Percentiles rank a stretch among this genome's conserved stretches.
These are phyloP conservation scores for Gymnopus androsaceus DNA, from an alignment of 1,284 basidiomycete species.

Conservation along the genomic window DNA sequence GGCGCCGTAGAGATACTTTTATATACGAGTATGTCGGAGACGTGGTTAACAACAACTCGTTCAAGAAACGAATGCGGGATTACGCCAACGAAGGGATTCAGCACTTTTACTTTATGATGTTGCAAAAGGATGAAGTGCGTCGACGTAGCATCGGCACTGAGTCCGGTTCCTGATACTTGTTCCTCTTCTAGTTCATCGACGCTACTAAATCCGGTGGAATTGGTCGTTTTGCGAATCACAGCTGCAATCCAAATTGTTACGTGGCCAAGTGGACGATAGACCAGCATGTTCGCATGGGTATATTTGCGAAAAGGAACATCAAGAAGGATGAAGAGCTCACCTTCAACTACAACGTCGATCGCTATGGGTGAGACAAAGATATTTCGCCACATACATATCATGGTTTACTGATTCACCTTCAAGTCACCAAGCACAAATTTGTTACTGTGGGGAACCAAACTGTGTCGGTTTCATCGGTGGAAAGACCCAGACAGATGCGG, in stretches of 20 bases:
- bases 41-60: constrained; percentile 85
- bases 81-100: constrained; percentile 93
- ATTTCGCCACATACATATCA: not conserved
- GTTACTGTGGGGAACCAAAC: constrained; percentile 95
- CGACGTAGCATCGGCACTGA: not conserved
- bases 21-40: constrained; percentile 99
- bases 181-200: constrained; percentile 81
- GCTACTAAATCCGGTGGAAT: constrained; percentile 97
- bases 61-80: constrained; percentile 91
- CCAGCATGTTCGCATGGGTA: constrained; percentile 92
- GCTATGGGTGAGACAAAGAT: constrained; percentile 79
- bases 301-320: constrained; percentile 90
- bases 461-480: constrained; percentile 97
- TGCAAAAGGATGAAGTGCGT: constrained; percentile 93
- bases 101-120: constrained; percentile 99
- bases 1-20: constrained; percentile 75
- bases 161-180: not conserved
- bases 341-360: constrained; percentile 99
- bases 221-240: constrained; percentile 97
- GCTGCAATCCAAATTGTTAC: constrained; percentile 97
- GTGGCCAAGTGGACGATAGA: constrained; percentile 99
- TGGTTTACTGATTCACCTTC: constrained; percentile 2
- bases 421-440: constrained; percentile 93
- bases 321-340: constrained; percentile 90
- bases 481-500: constrained; percentile 87